These are phyloP conservation scores for Senecio squalidus DNA, from an alignment of 140 eudicot species.

Conservation along the genomic window DNA sequence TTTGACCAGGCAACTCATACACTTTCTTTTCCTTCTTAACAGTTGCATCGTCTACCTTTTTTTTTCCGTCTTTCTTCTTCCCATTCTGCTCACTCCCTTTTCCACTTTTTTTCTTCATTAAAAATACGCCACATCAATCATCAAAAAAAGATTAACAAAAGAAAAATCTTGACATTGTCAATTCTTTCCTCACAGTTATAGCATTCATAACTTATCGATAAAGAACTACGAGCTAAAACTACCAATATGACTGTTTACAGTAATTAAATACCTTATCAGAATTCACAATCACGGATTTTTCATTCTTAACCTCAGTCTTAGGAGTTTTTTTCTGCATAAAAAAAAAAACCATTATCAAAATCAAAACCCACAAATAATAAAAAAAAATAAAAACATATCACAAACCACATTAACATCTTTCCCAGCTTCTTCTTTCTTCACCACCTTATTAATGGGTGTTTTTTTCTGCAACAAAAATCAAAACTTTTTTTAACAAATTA, in stretches of 20 bases:
- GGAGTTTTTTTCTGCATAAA: slow-evolving; percentile 23
- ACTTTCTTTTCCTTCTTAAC: slow-evolving; percentile 51
- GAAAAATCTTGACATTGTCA: too few species aligned
- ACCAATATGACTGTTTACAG: too few species aligned
- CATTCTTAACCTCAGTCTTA: slow-evolving; percentile 31
- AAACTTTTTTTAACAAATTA: neutral
- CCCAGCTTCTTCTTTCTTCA: slow-evolving; percentile 35
- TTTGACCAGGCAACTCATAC: slow-evolving; percentile 89
- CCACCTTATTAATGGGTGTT: slow-evolving; percentile 18
- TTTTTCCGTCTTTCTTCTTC: slow-evolving; percentile 48
- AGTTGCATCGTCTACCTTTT: slow-evolving; percentile 24
- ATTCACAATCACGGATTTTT: slow-evolving; percentile 12
- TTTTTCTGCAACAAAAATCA: slow-evolving; percentile 22
- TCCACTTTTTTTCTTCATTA: slow-evolving; percentile 40
- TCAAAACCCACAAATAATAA: neutral
- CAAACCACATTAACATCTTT: slow-evolving; percentile 19
- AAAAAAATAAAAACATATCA: neutral
- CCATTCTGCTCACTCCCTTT: slow-evolving; percentile 38
- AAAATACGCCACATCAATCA: slow-evolving; percentile 7
- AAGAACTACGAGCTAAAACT: neutral
- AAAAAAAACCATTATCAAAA: neutral
- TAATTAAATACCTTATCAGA: slow-evolving; percentile 7
- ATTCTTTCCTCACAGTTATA: neutral
- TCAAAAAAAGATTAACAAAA: neutral
- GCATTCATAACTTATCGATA: neutral